Evolutionary conservation across 345 rosid species (phyloP), one percentile per base, ranked within the genome.

Genomic region (Hibiscus tridactylites): DNA sequence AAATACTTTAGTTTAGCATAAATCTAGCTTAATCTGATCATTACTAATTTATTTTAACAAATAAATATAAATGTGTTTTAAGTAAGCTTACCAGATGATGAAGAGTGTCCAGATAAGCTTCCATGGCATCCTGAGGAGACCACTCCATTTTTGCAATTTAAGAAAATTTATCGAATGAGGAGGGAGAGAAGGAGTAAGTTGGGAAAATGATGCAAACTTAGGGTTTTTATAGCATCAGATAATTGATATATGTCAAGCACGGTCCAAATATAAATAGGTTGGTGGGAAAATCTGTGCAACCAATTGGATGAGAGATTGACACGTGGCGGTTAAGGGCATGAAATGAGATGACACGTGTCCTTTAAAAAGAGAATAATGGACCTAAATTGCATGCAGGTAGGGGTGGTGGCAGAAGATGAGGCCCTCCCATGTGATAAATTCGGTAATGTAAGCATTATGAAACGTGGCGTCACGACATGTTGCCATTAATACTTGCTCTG

Each of bases 71-170:
- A 52, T n/a, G 24, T 53, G 1, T 53, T 52, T 52, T n/a, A 17
- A 53, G 2, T 50, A 13, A 1, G 7, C 73, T 61, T 61, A 62
- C 75, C 17, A 49, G 49, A 19, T 61, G 49, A 12, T 61, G 31
- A 62, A 72, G 75, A n/a, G 75, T 61, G 3, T 72, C 61, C 46
- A 72, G 12, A 49, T 72, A 61, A 46, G 75, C 75, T 61, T 62
- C 49, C 68, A 72, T 62, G 49, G 68, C 75, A 19, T 62, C 60
- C 47, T 72, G 47, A 49, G 75, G 60, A 61, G 75, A 72, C 75
- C 75, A 72, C 15, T 72, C 68, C 75, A 29, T 61, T 13, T 6
- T 33, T 56, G 35, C 4, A 68, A 16, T 6, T 10, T 16, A 29
- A 4, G 4, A 3, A 68, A 39, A 17, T 11, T 17, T 53, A 11